Evolutionary conservation across 768 basidiomycete species (phyloP).

Genomic region (Tricholoma sp.): DNA sequence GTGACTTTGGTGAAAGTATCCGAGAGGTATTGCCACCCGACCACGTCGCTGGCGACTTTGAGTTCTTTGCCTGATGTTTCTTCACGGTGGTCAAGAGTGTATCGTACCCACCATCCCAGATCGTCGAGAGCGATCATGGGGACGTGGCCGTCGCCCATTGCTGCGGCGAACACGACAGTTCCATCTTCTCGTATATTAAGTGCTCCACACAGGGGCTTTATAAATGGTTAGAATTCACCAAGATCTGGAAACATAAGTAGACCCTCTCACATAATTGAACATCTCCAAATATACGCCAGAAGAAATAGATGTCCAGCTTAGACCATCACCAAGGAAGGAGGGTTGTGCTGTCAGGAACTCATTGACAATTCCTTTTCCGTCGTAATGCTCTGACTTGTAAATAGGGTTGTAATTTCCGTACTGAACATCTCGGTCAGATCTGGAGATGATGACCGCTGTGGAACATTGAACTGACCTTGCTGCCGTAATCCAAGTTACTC

Average conservation of each 20-base stretch:
- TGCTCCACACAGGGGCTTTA: constrained; percentile 26
- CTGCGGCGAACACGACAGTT: constrained; percentile 33
- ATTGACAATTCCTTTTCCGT: constrained; percentile 35
- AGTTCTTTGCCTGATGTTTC: no score
- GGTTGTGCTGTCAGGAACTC: constrained; percentile 34
- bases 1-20: constrained; percentile 34
- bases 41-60: constrained; percentile 25
- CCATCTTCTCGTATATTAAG: constrained; percentile 32
- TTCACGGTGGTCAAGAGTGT: no score
- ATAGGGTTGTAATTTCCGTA: constrained; percentile 20
- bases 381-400: constrained; percentile 34
- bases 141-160: constrained; percentile 29
- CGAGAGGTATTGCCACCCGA: constrained; percentile 31
- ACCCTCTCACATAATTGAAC: constrained; percentile 27
- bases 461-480: constrained; percentile 24
- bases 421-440: constrained; percentile 4
- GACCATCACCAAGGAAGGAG: constrained; percentile 23
- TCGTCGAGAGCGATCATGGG: constrained; percentile 35
- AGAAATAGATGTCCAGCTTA: constrained; percentile 33
- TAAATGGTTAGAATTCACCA: no score
- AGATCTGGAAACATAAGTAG: no score
- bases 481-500: constrained; percentile 36
- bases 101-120: neutral
- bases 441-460: neutral
- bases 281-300: constrained; percentile 39